Conservation (phyloP, 2,329 filamentous ascomycete species). For the Ophiocordyceps camponoti-floridani region DNA sequence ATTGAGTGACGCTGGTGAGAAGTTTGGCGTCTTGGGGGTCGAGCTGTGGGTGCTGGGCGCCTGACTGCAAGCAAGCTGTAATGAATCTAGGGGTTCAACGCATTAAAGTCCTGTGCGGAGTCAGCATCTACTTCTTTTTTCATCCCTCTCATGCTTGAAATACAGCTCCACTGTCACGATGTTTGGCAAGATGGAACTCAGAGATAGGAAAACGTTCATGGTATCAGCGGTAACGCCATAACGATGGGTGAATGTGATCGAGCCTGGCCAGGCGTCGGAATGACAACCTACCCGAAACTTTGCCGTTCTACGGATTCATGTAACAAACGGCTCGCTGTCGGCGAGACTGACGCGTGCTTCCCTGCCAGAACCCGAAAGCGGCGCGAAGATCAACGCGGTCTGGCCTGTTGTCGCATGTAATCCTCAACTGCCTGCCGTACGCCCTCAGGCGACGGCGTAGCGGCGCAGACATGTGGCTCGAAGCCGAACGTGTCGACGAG, state of each 20-base stretch:
- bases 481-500: constrained; percentile 46
- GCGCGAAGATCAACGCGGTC: too few species aligned
- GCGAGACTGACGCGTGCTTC: too few species aligned
- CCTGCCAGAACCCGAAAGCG: too few species aligned
- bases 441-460: constrained; percentile 66
- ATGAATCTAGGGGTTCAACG: not conserved
- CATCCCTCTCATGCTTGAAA: not conserved
- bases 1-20: constrained; percentile 78
- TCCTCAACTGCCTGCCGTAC: constrained; percentile 47
- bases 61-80: constrained; percentile 5
- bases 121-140: not conserved
- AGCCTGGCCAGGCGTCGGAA: not conserved
- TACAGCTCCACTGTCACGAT: not conserved
- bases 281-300: not conserved
- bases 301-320: too few species aligned
- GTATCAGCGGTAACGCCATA: not conserved
- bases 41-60: constrained; percentile 83
- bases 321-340: too few species aligned
- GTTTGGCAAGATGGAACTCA: too few species aligned
- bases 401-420: not conserved
- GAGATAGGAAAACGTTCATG: too few species aligned
- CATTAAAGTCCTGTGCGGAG: not conserved
- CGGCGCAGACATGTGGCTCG: constrained; percentile 63
- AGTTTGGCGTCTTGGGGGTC: constrained; percentile 79
- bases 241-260: not conserved